phyloP scores from a whole-genome alignment of 2,329 filamentous ascomycete species.

The Colletotrichum cordylinicola region DNA sequence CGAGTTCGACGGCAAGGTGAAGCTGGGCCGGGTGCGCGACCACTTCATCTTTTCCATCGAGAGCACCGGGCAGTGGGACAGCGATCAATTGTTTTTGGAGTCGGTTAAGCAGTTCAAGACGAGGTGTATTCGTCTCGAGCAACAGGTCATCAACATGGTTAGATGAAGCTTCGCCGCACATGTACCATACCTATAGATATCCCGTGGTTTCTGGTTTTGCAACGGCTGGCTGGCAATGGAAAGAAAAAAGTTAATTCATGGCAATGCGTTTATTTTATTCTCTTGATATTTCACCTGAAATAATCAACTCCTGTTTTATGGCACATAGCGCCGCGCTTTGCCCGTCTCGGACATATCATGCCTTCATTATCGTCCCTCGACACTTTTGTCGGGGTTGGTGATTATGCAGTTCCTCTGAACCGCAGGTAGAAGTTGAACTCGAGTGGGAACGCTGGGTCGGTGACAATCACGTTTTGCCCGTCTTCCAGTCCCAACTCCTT shows the following conservation, averaged over 20 bases:
- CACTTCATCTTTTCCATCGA: slow-evolving; percentile 98
- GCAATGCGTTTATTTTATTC: background rate
- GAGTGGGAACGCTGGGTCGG: slow-evolving; percentile 86
- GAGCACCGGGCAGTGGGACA: slow-evolving; percentile 94
- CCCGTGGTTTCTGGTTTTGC: slow-evolving; percentile 16
- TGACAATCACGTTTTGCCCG: slow-evolving; percentile 90
- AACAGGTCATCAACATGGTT: slow-evolving; percentile 72
- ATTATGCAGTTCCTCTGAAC: slow-evolving; percentile 41
- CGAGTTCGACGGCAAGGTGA: slow-evolving; percentile 95
- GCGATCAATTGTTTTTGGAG: slow-evolving; percentile 92
- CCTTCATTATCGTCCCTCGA: slow-evolving; percentile 5
- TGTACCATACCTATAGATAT: slow-evolving; percentile 24
- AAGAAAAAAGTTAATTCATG: slow-evolving; percentile 20
- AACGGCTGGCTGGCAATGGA: slow-evolving; percentile 15
- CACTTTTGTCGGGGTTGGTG: background rate
- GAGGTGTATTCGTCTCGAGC: slow-evolving; percentile 79
- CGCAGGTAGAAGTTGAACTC: slow-evolving; percentile 65
- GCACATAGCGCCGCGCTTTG: background rate
- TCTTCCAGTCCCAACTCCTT: slow-evolving; percentile 73
- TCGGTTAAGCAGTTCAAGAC: slow-evolving; percentile 83
- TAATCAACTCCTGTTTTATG: background rate
- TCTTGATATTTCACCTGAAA: background rate
- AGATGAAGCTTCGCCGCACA: slow-evolving; percentile 39
- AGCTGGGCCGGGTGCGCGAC: slow-evolving; percentile 86
- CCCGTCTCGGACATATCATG: background rate